Base-by-base conservation (phyloP, 2,329 filamentous ascomycete species). In the Fusarium lyarnte region DNA sequence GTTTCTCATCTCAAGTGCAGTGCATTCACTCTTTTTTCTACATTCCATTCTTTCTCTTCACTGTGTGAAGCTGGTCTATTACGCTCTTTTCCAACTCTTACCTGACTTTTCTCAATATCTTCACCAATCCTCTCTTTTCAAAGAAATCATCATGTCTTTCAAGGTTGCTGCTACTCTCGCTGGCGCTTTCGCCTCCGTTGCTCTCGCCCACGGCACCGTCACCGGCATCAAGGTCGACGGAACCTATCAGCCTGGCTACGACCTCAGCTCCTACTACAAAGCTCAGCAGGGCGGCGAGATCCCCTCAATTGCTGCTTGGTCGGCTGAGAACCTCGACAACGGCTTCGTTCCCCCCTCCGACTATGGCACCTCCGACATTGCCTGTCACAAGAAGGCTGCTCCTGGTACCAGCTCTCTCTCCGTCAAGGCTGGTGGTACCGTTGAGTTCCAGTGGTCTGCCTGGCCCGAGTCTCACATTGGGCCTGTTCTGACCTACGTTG, bases 401-500 rank as follows among this genome's bases (percentile, higher is more conserved):
- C 81, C 43, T 58, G 79, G 68, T 66, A 79, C 73, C 76, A 79
- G 55, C 38, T 61, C 73, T 2, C 80, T 81, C 51, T 77, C 77
- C 12, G 82, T 85, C 61, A 73, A 79, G n/a, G 84, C 84, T n/a
- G 84, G 84, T 35, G 79, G 80, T 64, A 78, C 76, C 33, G 78
- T 86, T 63, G 80, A 76, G 58, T 78, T 85, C 74, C 78, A 82
- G 68, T 86, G 84, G 84, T 80, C 78, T 25, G 73, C 51, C 4
- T 86, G 84, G 85, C 83, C 84, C 49, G 81, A 79, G 8, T 81
- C 79, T 42, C 85, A 87, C 78, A 71, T 82, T 35, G 84, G 87
- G 3, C 90, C 90, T 27, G 87, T 92, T 76, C 84, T 92, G 73
- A 87, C 87, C 79, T 92, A 92, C 82, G 82, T 92, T 35, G 90